Conservation (phyloP, 1,284 basidiomycete genomes). For the Somion occarium region DNA sequence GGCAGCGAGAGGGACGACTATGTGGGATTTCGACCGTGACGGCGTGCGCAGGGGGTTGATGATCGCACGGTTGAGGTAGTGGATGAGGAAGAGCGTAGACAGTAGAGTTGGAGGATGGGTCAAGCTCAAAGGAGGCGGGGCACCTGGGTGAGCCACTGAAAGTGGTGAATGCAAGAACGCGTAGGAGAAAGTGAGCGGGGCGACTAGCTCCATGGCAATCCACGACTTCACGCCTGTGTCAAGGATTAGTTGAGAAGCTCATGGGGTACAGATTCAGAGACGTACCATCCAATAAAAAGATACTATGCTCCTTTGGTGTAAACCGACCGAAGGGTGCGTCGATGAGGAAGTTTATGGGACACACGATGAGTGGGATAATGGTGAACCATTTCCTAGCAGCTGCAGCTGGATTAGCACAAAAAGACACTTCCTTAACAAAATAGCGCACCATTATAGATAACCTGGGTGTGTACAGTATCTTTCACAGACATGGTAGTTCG, state of each 20-base stretch:
- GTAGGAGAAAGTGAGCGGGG: constrained; percentile 58
- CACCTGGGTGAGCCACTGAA: constrained; percentile 19
- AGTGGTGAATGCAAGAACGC: constrained; percentile 46
- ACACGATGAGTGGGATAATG: constrained; percentile 22
- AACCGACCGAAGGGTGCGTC: constrained; percentile 82
- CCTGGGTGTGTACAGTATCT: constrained; percentile 6
- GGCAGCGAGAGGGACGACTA: constrained; percentile 57
- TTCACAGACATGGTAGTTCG: too few species aligned
- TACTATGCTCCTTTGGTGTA: constrained; percentile 38
- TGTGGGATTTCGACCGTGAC: constrained; percentile 72
- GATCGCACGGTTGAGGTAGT: constrained; percentile 84
- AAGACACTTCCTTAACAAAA: background rate
- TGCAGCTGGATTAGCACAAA: constrained; percentile 12
- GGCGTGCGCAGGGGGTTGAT: constrained; percentile 82
- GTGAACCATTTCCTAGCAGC: constrained; percentile 31
- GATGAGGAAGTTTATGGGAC: constrained; percentile 35
- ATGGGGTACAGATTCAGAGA: constrained; percentile 2
- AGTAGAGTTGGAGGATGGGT: constrained; percentile 49
- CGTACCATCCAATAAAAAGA: constrained; percentile 52
- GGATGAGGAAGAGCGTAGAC: constrained; percentile 58
- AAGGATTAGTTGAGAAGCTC: background rate
- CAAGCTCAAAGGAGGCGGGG: constrained; percentile 25
- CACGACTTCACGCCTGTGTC: constrained; percentile 54
- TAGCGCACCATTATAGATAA: constrained; percentile 7
- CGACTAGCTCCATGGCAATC: constrained; percentile 84